Evolutionary conservation across 768 basidiomycete species (phyloP).

Genomic region (Suillus tomentosus): DNA sequence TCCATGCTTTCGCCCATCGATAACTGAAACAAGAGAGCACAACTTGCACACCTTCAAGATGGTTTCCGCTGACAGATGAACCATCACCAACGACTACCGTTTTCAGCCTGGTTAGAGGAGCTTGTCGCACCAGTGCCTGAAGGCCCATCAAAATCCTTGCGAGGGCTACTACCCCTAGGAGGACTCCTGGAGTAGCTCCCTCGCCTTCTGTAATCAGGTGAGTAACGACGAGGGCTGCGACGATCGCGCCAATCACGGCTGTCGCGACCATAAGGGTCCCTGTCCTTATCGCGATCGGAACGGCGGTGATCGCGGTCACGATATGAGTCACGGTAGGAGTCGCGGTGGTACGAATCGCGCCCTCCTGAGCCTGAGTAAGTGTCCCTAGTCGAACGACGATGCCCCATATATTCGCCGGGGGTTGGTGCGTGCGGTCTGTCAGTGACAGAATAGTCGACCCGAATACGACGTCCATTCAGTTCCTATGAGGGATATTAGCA

Average conservation of each 20-base stretch:
- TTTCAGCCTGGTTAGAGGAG: constrained; percentile 40
- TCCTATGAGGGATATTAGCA: constrained; percentile 51
- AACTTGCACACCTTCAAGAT: constrained; percentile 18
- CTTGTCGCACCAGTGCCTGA: constrained; percentile 37
- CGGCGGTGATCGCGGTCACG: constrained; percentile 48
- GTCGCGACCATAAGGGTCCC: constrained; percentile 71
- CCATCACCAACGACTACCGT: constrained; percentile 64
- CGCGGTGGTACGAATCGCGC: constrained; percentile 49
- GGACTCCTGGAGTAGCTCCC: constrained; percentile 82
- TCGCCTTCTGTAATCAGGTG: constrained; percentile 75
- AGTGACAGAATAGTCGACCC: constrained; percentile 96
- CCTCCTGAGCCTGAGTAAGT: constrained; percentile 38
- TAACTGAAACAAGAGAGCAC: constrained; percentile 31
- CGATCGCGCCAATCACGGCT: constrained; percentile 79
- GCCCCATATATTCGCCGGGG: constrained; percentile 97
- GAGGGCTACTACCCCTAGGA: constrained; percentile 67
- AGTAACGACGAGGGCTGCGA: constrained; percentile 74
- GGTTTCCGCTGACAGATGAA: constrained; percentile 16
- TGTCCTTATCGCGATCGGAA: constrained; percentile 48
- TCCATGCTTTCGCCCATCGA: constrained; percentile 33
- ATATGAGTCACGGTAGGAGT: constrained; percentile 44
- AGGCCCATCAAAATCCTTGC: constrained; percentile 50
- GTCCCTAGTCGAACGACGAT: constrained; percentile 62
- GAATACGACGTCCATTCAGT: constrained; percentile 92
- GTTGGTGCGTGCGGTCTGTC: constrained; percentile 93